Percentiles rank a stretch among this genome's conserved stretches.
phyloP scores from a whole-genome alignment of 805 yeast species.

The Candida taoyuanica region DNA sequence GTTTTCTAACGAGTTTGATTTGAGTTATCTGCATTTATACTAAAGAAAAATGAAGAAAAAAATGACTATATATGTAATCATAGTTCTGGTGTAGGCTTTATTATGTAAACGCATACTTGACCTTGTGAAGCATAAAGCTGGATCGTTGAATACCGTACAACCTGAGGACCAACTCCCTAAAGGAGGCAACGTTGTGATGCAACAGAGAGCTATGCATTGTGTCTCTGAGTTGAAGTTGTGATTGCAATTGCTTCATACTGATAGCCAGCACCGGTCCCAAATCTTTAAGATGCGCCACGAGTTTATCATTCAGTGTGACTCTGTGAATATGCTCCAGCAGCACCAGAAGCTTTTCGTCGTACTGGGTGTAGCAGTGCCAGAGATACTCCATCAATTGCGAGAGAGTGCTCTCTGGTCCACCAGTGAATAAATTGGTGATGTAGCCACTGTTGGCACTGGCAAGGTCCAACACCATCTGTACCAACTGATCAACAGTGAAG shows the following conservation, averaged over 20 bases:
- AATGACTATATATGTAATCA: no score
- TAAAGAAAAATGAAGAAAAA: no score
- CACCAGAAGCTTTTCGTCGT: constrained; percentile 1
- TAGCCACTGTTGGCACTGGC: constrained; percentile 7
- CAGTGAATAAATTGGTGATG: not conserved
- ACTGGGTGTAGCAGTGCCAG: constrained; percentile 7
- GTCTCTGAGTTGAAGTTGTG: no score
- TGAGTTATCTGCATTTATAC: no score
- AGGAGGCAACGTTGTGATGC: constrained; percentile 6
- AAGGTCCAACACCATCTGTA: constrained; percentile 5
- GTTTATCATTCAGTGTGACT: not conserved
- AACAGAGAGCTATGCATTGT: no score
- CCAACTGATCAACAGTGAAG: constrained; percentile 4
- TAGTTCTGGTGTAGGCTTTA: no score
- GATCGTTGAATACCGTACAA: constrained; percentile 6
- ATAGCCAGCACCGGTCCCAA: constrained; percentile 2
- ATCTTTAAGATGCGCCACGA: constrained; percentile 1
- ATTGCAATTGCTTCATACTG: not conserved
- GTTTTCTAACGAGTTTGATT: no score
- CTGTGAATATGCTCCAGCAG: not conserved
- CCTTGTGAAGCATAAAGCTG: constrained; percentile 3
- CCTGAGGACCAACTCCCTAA: constrained; percentile 3
- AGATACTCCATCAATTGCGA: constrained; percentile 6
- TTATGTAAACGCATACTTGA: no score
- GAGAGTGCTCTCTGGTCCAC: not conserved